Base-by-base conservation (phyloP, 1,139 yeast species). In the Magnusiomyces suaveolens region DNA sequence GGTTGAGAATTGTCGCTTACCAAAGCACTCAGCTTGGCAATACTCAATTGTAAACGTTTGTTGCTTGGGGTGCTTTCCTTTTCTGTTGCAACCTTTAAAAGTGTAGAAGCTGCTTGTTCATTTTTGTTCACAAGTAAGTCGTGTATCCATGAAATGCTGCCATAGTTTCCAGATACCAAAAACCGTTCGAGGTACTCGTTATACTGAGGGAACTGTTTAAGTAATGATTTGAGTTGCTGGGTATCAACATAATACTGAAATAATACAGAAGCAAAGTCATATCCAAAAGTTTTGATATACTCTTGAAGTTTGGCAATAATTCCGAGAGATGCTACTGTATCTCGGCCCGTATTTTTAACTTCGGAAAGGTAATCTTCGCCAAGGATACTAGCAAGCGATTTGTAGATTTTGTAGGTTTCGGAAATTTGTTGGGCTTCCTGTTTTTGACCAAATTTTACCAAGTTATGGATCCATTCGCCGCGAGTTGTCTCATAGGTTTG, bases 101-200 rank as follows among this genome's bases (percentile, higher is more conserved):
- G 70, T 0, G 76, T 72, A 10, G 68, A 62, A 0, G 84, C 73
- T 0, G 90, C 92, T 2, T 67, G 63, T 2, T 57, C 59, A 63
- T 76, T 84, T 3, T 82, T 73, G 2, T 71, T 73, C 59, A 77
- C 80, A 43, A 79, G 65, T 21, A 87, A 67, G 56, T 84, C 79
- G 56, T 81, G 76, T 43, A 88, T 83, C 97, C 97, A 89, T 0
- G 89, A 77, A 48, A 87, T 76, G 47, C 76, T 71, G 2, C 80
- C 78, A 52, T 82, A 79, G 23, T 29, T 29, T 4, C 74, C 66
- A 43, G 76, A 73, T 52, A 67, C 62, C 57, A 88, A 78, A 63
- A 81, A 89, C 58, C 69, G 68, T 36, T 77, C 72, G 55, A 87
- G 69, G 61, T 72, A 78, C 2, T 69, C 67, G 43, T 77, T 72